Evolutionary conservation across 1,284 basidiomycete genomes (phyloP), one percentile per base, ranked within the genome.

Genomic region (Marasmius oreades): DNA sequence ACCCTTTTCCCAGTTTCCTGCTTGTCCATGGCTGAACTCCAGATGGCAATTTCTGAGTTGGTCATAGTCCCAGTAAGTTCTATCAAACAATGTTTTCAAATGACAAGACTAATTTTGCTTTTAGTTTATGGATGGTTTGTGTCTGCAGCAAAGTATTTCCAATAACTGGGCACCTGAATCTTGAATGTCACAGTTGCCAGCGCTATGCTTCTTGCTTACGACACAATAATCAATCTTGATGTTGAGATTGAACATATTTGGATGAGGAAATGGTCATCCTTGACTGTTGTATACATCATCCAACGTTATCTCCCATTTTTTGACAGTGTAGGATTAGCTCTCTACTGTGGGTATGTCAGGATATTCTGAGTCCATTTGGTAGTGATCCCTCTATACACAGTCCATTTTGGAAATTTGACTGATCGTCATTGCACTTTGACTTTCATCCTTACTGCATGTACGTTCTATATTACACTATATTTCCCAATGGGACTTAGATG

Each of bases 301-400:
- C 47, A 50, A 31, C 47, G 47, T 28, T 50, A 50, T 16, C 47
- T 50, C 26, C 47, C 47, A 12, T 50, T 50, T 26, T 5, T 50
- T 50, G 47, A 50, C 28, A 50, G 26, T 16, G 14, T 20, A 2
- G 47, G 12, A 6, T 11, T 50, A 16, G 14, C 18, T 5, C 26
- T 50, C 3, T 26, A 50, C 14, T 26, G 47, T 50, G 33, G 14
- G 47, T 33, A 8, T 14, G 14, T 2, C 20, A 20, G 5, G 10
- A n/a, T n/a, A n/a, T n/a, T n/a, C n/a, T n/a, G n/a, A n/a, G n/a
- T n/a, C n/a, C n/a, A n/a, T n/a, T n/a, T n/a, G n/a, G n/a, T n/a
- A n/a, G 11, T 18, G 2, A 2, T 7, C n/a, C 39, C 5, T 16
- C 2, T 42, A 14, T 2, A 1, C 16, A 16, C 39, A 42, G 39